Conservation (phyloP, 805 yeast genomes). For the Ogataea chonburiensis region DNA sequence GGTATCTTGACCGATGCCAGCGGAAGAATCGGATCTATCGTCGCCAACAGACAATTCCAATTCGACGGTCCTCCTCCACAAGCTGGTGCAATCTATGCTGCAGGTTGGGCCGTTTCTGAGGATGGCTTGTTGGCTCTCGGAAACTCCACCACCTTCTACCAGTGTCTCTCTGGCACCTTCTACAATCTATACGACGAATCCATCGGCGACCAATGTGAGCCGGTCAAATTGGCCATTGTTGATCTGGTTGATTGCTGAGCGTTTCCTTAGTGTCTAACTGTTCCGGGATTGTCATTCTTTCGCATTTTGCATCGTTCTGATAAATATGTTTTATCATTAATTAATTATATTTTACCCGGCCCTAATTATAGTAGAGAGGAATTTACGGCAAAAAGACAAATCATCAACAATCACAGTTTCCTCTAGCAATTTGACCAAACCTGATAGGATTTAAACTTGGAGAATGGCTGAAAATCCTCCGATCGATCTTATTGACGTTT, state of each 20-base stretch:
- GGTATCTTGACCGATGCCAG: conserved; percentile 45
- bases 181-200: conserved; percentile 55
- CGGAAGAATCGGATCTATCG: conserved; percentile 59
- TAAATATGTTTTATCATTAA: background rate
- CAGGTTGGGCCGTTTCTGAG: conserved; percentile 48
- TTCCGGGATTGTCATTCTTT: conserved; percentile 1
- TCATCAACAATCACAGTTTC: conserved; percentile 14
- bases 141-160: conserved; percentile 47
- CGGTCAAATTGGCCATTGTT: conserved; percentile 44
- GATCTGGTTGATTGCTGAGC: conserved; percentile 45
- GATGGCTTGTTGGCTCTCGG: conserved; percentile 52
- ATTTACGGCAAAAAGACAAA: conserved; percentile 19
- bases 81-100: conserved; percentile 54
- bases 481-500: conserved; percentile 93
- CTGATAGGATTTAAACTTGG: conserved; percentile 11
- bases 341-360: too few relatives aligned
- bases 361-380: conserved; percentile 1
- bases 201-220: conserved; percentile 44
- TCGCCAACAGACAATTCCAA: conserved; percentile 64
- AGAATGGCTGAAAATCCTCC: conserved; percentile 66
- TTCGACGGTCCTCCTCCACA: conserved; percentile 67
- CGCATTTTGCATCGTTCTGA: conserved; percentile 3
- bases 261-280: background rate
- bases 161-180: conserved; percentile 56
- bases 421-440: conserved; percentile 7